A percentile compares a stretch with the other conserved stretches of the same genome.
Evolutionary conservation across 116 monocot genomes (phyloP).

Genomic region (Iris pallida): DNA sequence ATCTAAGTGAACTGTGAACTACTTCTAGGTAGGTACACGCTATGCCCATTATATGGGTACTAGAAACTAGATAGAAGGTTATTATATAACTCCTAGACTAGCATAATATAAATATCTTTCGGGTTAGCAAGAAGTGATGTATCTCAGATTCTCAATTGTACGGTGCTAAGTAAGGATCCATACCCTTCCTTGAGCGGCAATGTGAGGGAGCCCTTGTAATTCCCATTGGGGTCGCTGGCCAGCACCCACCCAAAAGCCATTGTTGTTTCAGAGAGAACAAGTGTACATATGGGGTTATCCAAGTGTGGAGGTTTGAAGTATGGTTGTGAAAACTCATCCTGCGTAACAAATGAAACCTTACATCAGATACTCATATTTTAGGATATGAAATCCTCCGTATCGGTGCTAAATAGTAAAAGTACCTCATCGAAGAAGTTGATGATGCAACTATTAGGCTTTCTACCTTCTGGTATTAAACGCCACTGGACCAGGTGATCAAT

Average conservation of each 20-base stretch:
- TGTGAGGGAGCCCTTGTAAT: conserved; percentile 74
- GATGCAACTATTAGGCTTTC: conserved; percentile 77
- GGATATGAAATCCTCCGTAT: too few species aligned
- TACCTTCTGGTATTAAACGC: conserved; percentile 76
- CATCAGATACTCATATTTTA: too few species aligned
- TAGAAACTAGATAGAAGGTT: not conserved
- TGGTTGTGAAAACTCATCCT: conserved; percentile 83
- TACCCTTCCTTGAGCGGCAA: conserved; percentile 77
- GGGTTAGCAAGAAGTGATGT: too few species aligned
- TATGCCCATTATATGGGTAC: too few species aligned
- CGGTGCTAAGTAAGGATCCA: not conserved
- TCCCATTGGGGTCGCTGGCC: conserved; percentile 49
- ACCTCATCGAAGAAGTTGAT: conserved; percentile 97
- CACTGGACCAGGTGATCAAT: conserved; percentile 75
- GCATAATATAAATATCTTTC: too few species aligned
- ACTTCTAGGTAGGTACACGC: too few species aligned
- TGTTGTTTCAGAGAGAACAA: conserved; percentile 59
- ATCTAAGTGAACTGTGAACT: too few species aligned
- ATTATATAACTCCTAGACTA: too few species aligned
- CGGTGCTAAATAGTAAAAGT: conserved; percentile 7
- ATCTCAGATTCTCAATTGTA: not conserved
- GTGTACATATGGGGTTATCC: conserved; percentile 88
- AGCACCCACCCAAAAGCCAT: conserved; percentile 73
- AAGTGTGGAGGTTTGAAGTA: conserved; percentile 90
- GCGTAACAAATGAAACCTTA: conserved; percentile 8